These are phyloP conservation scores for Simmondsia chinensis DNA, from an alignment of 148 eudicot genomes.

Conservation along the genomic window DNA sequence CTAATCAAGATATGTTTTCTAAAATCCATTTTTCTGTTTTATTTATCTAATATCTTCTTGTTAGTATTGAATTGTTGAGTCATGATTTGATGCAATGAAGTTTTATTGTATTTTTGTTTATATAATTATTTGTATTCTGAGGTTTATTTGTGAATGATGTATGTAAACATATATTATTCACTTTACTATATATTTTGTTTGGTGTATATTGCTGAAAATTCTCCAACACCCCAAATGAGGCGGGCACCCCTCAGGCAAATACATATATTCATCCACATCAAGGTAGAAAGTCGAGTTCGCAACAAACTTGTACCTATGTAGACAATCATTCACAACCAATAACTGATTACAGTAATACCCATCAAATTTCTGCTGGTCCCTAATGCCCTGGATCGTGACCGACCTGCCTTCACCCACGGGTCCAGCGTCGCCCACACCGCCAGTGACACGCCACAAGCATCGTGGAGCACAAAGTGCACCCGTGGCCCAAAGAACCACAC, in stretches of 20 bases:
- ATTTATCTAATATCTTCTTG: too few relatives aligned
- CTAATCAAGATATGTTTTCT: too few relatives aligned
- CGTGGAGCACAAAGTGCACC: constrained; percentile 50
- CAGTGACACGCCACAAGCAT: constrained; percentile 43
- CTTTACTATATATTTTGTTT: too few relatives aligned
- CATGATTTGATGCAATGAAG: too few relatives aligned
- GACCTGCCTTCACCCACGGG: constrained; percentile 45
- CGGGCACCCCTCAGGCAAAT: constrained; percentile 20
- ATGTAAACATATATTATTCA: too few relatives aligned
- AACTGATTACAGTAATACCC: constrained; percentile 63
- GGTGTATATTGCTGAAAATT: constrained; percentile 22
- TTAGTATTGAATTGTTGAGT: too few relatives aligned
- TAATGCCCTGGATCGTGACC: constrained; percentile 45
- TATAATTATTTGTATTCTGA: too few relatives aligned
- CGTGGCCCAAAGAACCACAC: constrained; percentile 33
- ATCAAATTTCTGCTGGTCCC: constrained; percentile 37
- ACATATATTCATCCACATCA: constrained; percentile 56
- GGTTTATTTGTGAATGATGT: too few relatives aligned
- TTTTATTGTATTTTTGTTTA: too few relatives aligned
- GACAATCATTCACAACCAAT: constrained; percentile 51
- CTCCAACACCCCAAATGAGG: constrained; percentile 24
- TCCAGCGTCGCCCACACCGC: constrained; percentile 38
- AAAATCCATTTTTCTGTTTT: too few relatives aligned
- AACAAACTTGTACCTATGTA: constrained; percentile 30
- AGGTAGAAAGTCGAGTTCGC: constrained; percentile 53